Conservation (phyloP, 345 rosid species). For the Schrenkiella parvula region DNA sequence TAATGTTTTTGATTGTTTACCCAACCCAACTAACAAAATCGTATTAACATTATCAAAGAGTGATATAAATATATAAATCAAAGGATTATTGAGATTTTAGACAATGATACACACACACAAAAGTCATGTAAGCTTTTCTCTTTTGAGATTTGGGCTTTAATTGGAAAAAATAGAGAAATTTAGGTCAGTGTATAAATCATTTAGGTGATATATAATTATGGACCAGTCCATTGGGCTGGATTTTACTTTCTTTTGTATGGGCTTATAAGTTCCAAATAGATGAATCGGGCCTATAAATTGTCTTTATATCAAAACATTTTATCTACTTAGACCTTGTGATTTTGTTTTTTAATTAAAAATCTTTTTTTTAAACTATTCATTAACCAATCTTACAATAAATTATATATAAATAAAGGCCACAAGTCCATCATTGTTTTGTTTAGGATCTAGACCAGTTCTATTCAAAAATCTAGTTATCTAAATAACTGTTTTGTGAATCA, state of each 20-base stretch:
- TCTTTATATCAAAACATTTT: neutral
- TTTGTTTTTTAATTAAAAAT: too few species aligned
- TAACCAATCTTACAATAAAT: too few species aligned
- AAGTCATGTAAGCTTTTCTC: neutral
- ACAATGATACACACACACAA: neutral
- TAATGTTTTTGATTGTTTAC: constrained; percentile 5
- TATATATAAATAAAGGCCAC: too few species aligned
- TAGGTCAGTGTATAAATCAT: neutral
- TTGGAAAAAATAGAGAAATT: neutral
- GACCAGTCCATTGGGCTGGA: neutral
- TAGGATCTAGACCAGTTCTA: too few species aligned
- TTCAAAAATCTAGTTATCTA: too few species aligned
- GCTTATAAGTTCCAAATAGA: neutral
- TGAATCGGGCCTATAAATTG: neutral
- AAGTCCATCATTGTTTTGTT: too few species aligned
- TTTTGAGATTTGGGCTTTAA: constrained; percentile 7
- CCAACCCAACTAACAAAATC: constrained; percentile 8
- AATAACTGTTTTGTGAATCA: too few species aligned
- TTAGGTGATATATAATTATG: neutral
- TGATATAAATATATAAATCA: neutral
- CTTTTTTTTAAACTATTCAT: too few species aligned
- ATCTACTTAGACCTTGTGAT: too few species aligned
- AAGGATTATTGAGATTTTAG: neutral
- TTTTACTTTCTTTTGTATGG: neutral
- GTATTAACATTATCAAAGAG: neutral